A percentile compares a stretch with the other conserved stretches of the same genome.
Conservation (phyloP, 1,284 basidiomycete species). For the Ustanciosporium gigantosporum region DNA sequence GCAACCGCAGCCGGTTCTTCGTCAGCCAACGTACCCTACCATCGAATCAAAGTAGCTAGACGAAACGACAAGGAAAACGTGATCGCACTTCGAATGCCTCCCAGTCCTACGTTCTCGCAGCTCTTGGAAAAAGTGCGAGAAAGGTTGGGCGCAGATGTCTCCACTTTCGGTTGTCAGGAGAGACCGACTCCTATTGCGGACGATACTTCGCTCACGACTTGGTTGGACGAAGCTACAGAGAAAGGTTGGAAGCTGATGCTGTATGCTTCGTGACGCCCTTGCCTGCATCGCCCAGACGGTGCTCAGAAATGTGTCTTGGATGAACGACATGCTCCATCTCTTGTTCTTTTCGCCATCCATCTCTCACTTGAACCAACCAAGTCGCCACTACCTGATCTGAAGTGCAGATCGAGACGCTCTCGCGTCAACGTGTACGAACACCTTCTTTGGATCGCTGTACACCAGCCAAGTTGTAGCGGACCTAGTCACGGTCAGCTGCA, state of each 20-base stretch:
- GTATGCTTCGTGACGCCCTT: slow-evolving; percentile 68
- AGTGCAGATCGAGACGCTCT: no score
- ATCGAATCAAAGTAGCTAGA: slow-evolving; percentile 96
- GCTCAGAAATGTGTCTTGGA: no score
- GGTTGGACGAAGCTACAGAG: slow-evolving; percentile 69
- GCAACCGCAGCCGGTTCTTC: slow-evolving; percentile 20
- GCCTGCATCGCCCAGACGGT: no score
- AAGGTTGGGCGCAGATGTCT: slow-evolving; percentile 77
- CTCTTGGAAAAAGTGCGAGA: slow-evolving; percentile 88
- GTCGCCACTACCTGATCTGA: no score
- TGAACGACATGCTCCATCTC: no score
- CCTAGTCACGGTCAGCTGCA: no score
- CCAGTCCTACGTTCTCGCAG: slow-evolving; percentile 80
- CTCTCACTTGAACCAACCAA: no score
- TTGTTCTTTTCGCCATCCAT: slow-evolving; percentile 1
- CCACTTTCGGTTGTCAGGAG: slow-evolving; percentile 61
- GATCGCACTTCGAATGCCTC: slow-evolving; percentile 95
- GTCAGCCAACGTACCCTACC: slow-evolving; percentile 62
- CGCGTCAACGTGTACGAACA: no score
- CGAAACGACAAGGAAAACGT: slow-evolving; percentile 81
- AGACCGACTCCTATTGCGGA: slow-evolving; percentile 70
- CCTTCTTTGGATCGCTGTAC: no score
- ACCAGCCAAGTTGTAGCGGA: no score
- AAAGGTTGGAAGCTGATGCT: slow-evolving; percentile 83
- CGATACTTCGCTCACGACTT: slow-evolving; percentile 74